Conservation (phyloP, 1,284 basidiomycete species). For the Fomitopsis betulina region DNA sequence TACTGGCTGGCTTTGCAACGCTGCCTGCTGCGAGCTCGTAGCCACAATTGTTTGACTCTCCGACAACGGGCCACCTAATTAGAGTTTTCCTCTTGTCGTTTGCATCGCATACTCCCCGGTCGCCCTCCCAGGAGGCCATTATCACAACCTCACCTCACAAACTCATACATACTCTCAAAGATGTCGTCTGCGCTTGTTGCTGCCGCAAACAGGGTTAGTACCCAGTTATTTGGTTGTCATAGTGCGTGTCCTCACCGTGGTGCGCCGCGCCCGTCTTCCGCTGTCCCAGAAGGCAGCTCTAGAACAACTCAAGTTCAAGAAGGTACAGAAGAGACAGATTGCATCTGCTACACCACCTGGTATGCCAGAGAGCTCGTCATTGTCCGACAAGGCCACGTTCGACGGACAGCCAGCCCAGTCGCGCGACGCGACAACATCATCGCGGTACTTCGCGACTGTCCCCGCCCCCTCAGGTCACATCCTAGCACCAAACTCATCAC, state of each 20-base stretch:
- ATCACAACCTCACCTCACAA: background rate
- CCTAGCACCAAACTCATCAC: slow-evolving; percentile 74
- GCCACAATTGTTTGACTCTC: slow-evolving; percentile 56
- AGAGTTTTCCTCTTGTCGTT: slow-evolving; percentile 24
- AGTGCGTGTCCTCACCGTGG: slow-evolving; percentile 21
- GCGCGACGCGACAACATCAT: slow-evolving; percentile 47
- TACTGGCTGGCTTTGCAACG: background rate
- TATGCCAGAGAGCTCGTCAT: slow-evolving; percentile 22
- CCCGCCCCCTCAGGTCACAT: slow-evolving; percentile 44
- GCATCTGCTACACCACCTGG: slow-evolving; percentile 27
- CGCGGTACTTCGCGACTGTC: slow-evolving; percentile 38
- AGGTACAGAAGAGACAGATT: slow-evolving; percentile 37
- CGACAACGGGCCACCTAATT: slow-evolving; percentile 35
- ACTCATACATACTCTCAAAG: slow-evolving; percentile 3
- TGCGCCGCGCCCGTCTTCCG: slow-evolving; percentile 10
- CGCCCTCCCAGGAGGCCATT: slow-evolving; percentile 4
- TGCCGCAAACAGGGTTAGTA: slow-evolving; percentile 38
- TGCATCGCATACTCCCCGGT: slow-evolving; percentile 16
- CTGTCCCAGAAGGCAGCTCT: slow-evolving; percentile 48
- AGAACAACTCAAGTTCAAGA: slow-evolving; percentile 58
- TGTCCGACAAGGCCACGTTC: slow-evolving; percentile 7
- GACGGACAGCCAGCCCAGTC: slow-evolving; percentile 44
- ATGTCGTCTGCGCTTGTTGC: slow-evolving; percentile 37
- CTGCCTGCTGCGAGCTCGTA: slow-evolving; percentile 15
- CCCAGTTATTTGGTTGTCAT: slow-evolving; percentile 15